Evolutionary conservation across 441 rosid genomes (phyloP), one percentile per base, ranked within the genome.

Genomic region (Populus hybrid): DNA sequence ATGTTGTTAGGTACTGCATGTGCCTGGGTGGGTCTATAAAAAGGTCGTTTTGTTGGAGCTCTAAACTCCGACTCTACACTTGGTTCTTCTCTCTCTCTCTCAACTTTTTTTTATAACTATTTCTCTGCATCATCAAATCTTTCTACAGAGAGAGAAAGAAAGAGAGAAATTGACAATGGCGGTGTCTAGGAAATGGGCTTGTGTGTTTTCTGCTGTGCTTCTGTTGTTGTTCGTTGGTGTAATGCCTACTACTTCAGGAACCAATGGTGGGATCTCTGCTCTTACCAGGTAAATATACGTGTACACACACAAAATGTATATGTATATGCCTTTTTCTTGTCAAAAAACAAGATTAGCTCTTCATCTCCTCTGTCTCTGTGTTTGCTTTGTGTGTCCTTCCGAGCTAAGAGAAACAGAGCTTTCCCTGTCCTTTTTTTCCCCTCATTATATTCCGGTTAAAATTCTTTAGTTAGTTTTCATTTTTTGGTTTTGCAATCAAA

Each of bases 11-110:
- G 18, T 5, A n/a, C 64, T 59, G 10, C 57, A 20, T 36, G 38
- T 59, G 10, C 57, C 14, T 36, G 77, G 73, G 50, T 10, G 77
- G 79, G 79, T 83, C 89, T 90, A 88, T 90, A 89, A 86, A 84
- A 85, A 65, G 82, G 82, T 73, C 75, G 71, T 46, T 81, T 80
- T 74, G 81, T 81, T 34, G 77, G 68, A 69, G 75, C 78, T 77
- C 82, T 71, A 64, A 69, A 67, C 84, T 75, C 85, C 74, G 85
- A 78, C 84, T 75, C 75, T 42, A 67, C 76, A 69, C 77, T 72
- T 75, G 67, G 64, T 75, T 71, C 72, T 36, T 68, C 23, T 11
- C 28, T 32, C 77, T 36, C 78, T 67, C 61, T 69, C 46, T 28
- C 53, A 35, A 75, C 63, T 28, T 10, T n/a, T 71, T 72, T 70